A percentile compares a stretch with the other conserved stretches of the same genome.
Evolutionary conservation across 306 rosid genomes (phyloP).

Genomic region (Dryas drummondii): DNA sequence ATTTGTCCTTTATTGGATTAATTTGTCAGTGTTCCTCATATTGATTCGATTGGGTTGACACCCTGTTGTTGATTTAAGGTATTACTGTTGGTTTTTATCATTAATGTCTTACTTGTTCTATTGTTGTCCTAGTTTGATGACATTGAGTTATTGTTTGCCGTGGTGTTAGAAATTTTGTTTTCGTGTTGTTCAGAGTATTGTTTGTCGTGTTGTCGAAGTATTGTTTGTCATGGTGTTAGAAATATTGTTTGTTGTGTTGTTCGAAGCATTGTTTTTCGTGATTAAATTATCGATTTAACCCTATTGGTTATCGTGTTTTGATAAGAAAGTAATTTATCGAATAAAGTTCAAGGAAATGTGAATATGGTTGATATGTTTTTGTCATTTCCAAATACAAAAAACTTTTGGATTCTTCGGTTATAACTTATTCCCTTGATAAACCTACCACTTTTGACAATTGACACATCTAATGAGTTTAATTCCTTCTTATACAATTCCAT

Average conservation of each 20-base stretch:
- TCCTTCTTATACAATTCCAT: neutral
- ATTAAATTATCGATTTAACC: neutral
- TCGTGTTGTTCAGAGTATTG: too few species aligned
- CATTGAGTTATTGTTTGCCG: neutral
- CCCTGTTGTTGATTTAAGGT: neutral
- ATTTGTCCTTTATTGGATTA: neutral
- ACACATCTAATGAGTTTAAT: neutral
- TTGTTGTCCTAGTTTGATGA: conserved; percentile 3
- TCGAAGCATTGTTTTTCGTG: neutral
- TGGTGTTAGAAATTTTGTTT: neutral
- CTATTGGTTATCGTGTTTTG: neutral
- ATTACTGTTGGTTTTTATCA: neutral
- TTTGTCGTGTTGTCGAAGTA: too few species aligned
- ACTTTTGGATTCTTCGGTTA: neutral
- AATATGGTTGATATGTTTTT: neutral
- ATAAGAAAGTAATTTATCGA: neutral
- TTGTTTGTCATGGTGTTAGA: too few species aligned
- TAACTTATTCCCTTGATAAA: neutral
- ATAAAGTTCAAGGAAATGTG: neutral
- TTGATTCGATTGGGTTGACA: neutral
- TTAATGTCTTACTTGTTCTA: neutral
- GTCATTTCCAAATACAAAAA: neutral
- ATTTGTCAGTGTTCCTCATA: too few species aligned
- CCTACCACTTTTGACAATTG: neutral
- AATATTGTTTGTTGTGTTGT: too few species aligned